Evolutionary conservation across 2,329 filamentous ascomycete genomes (phyloP).

Genomic region (Cladobotryum protrusum): DNA sequence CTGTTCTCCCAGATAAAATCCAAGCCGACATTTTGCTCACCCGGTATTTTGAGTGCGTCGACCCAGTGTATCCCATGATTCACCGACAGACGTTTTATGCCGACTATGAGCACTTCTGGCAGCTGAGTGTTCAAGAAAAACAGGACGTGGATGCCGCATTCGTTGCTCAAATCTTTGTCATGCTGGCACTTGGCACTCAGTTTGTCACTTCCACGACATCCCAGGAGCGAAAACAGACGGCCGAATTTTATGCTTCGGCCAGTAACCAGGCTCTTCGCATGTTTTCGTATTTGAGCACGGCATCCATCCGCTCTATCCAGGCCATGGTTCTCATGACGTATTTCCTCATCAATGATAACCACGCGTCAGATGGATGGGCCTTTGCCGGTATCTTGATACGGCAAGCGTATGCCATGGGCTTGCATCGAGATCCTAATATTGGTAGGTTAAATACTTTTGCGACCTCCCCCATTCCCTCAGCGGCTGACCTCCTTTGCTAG

Average conservation of each 20-base stretch:
- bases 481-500: slow-evolving; percentile 23
- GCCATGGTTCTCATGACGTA: slow-evolving; percentile 77
- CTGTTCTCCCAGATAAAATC: slow-evolving; percentile 66
- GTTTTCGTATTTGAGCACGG: slow-evolving; percentile 69
- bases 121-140: slow-evolving; percentile 51
- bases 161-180: slow-evolving; percentile 67
- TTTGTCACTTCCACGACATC: slow-evolving; percentile 58
- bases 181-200: slow-evolving; percentile 72
- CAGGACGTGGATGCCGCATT: slow-evolving; percentile 59
- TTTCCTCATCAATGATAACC: slow-evolving; percentile 81
- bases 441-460: slow-evolving; percentile 31
- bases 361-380: slow-evolving; percentile 75
- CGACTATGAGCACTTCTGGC: slow-evolving; percentile 76
- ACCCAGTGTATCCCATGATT: slow-evolving; percentile 76
- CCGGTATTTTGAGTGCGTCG: slow-evolving; percentile 64
- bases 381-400: slow-evolving; percentile 72
- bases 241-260: slow-evolving; percentile 76
- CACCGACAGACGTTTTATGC: slow-evolving; percentile 69
- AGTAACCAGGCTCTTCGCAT: slow-evolving; percentile 71
- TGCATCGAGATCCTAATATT: slow-evolving; percentile 73
- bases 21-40: slow-evolving; percentile 65
- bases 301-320: slow-evolving; percentile 66
- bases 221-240: slow-evolving; percentile 63
- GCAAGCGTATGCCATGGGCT: slow-evolving; percentile 74
- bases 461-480: background rate